Percentiles rank a stretch among this genome's conserved stretches.
Conservation (phyloP, 2,329 filamentous ascomycete genomes). For the Aphanoascus verrucosus region DNA sequence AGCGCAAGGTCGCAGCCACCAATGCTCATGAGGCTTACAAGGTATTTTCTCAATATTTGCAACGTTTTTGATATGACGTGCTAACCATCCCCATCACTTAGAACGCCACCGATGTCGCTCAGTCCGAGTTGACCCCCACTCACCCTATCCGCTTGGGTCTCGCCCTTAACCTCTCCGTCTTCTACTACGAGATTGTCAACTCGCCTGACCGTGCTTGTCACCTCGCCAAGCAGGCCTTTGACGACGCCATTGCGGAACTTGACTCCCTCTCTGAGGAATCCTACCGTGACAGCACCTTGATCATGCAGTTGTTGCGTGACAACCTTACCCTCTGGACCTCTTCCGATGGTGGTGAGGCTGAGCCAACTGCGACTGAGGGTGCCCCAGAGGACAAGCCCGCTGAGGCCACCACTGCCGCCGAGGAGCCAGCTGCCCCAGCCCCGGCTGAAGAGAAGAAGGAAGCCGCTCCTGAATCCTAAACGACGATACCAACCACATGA, state of each 20-base stretch:
- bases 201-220: slow-evolving; percentile 95
- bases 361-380: slow-evolving; percentile 39
- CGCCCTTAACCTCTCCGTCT: slow-evolving; percentile 97
- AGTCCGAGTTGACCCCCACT: slow-evolving; percentile 92
- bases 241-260: slow-evolving; percentile 96
- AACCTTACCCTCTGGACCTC: slow-evolving; percentile 98
- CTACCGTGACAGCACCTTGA: slow-evolving; percentile 96
- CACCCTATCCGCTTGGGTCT: slow-evolving; percentile 97
- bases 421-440: slow-evolving; percentile 9
- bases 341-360: slow-evolving; percentile 68
- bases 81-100: slow-evolving; percentile 31
- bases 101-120: slow-evolving; percentile 96
- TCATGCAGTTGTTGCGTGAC: slow-evolving; percentile 98
- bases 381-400: slow-evolving; percentile 34
- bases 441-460: slow-evolving; percentile 15
- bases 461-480: slow-evolving; percentile 29
- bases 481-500: background rate
- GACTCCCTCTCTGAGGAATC: slow-evolving; percentile 96
- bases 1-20: slow-evolving; percentile 78
- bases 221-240: slow-evolving; percentile 97
- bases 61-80: slow-evolving; percentile 16
- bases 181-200: slow-evolving; percentile 99
- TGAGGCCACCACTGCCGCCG: slow-evolving; percentile 24
- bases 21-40: slow-evolving; percentile 94
- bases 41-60: slow-evolving; percentile 42